These are phyloP conservation scores for Solanum megistacrolobum DNA, from an alignment of 257 asterid genomes.

Conservation along the genomic window DNA sequence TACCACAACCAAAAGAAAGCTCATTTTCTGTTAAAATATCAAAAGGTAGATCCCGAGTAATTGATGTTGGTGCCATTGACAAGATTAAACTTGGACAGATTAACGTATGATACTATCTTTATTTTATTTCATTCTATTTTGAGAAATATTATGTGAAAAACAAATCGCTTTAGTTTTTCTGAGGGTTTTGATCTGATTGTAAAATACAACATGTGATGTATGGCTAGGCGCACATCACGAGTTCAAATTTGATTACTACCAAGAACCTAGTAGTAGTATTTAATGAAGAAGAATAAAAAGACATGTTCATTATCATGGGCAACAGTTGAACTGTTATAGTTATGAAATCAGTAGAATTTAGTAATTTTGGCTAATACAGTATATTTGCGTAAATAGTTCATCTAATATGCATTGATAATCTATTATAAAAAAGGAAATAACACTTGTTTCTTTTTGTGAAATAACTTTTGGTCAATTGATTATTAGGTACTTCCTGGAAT, in stretches of 20 bases:
- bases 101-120: constrained; percentile 5
- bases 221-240: background rate
- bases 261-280: too few relatives aligned
- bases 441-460: background rate
- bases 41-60: constrained; percentile 25
- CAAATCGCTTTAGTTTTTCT: background rate
- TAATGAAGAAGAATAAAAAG: too few relatives aligned
- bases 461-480: too few relatives aligned
- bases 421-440: too few relatives aligned
- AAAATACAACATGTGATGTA: background rate
- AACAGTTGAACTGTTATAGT: too few relatives aligned
- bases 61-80: too few relatives aligned
- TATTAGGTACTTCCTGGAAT: constrained; percentile 35
- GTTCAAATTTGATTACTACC: background rate
- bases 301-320: too few relatives aligned
- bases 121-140: background rate
- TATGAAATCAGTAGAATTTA: too few relatives aligned
- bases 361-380: too few relatives aligned
- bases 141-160: background rate
- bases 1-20: constrained; percentile 6
- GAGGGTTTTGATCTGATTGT: background rate
- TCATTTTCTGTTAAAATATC: constrained; percentile 26
- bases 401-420: too few relatives aligned
- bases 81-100: constrained; percentile 28
- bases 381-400: too few relatives aligned